Percentiles rank a stretch among this genome's conserved stretches.
These are phyloP conservation scores for Phytophthora pseudosyringae DNA, from an alignment of 352 stramenopile genomes.

Conservation along the genomic window DNA sequence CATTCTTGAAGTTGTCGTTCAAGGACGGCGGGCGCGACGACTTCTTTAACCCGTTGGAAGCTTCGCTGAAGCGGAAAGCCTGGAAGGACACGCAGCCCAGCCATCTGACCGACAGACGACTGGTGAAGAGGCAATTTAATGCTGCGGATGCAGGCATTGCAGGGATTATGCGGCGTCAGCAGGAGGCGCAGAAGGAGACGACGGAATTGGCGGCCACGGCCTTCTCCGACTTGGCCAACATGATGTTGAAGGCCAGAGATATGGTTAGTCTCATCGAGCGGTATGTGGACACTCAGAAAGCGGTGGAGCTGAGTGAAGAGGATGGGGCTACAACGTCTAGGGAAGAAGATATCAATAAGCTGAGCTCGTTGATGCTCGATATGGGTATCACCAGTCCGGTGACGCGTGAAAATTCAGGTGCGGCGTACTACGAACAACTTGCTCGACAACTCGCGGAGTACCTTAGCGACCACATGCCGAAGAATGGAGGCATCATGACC, in stretches of 20 bases:
- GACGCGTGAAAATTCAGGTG: constrained; percentile 90
- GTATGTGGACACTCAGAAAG: constrained; percentile 87
- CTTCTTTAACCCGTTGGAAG: constrained; percentile 80
- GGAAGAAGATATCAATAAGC: constrained; percentile 74
- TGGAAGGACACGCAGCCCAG: constrained; percentile 84
- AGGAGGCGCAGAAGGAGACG: constrained; percentile 85
- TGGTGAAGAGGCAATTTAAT: constrained; percentile 84
- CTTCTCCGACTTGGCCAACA: constrained; percentile 91
- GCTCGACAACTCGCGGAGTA: constrained; percentile 92
- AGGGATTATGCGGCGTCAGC: constrained; percentile 79
- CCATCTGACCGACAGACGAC: constrained; percentile 70
- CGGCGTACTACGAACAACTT: constrained; percentile 91
- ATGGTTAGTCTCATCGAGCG: constrained; percentile 93
- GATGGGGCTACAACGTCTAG: constrained; percentile 25
- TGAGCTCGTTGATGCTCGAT: constrained; percentile 90
- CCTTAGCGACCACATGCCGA: constrained; percentile 78
- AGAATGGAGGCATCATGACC: constrained; percentile 96
- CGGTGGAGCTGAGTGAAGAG: constrained; percentile 35
- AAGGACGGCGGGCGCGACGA: constrained; percentile 87
- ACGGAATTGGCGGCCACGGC: constrained; percentile 76
- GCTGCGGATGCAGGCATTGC: constrained; percentile 80
- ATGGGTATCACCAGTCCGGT: constrained; percentile 95
- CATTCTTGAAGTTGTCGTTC: constrained; percentile 88
- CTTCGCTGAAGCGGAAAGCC: constrained; percentile 66
- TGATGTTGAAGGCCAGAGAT: constrained; percentile 92